Percentiles rank a stretch among this genome's conserved stretches.
These are phyloP conservation scores for Trichoderma asperellum DNA, from an alignment of 2,329 filamentous ascomycete genomes.

Conservation along the genomic window DNA sequence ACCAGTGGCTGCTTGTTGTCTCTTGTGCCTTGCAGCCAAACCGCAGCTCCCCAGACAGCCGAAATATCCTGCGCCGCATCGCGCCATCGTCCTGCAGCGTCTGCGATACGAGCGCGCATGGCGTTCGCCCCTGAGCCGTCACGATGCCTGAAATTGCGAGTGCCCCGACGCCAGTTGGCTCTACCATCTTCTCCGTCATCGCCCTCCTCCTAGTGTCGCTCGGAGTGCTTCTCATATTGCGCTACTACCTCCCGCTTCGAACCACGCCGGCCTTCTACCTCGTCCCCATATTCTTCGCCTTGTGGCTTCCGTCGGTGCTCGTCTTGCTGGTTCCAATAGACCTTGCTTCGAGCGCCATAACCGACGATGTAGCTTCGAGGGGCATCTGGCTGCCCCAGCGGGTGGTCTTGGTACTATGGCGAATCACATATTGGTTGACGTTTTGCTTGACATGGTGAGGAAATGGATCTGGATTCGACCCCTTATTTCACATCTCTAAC, in stretches of 20 bases:
- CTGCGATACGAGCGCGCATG: constrained; percentile 35
- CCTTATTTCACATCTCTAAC: neutral
- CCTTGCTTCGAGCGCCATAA: constrained; percentile 80
- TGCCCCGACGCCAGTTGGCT: constrained; percentile 70
- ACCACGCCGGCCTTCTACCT: constrained; percentile 88
- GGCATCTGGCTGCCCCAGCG: constrained; percentile 86
- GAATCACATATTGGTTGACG: constrained; percentile 96
- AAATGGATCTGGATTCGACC: neutral
- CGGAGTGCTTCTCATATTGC: constrained; percentile 79
- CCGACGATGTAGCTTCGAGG: constrained; percentile 69
- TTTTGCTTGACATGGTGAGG: constrained; percentile 89
- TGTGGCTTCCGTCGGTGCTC: constrained; percentile 89
- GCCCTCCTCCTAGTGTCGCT: constrained; percentile 75
- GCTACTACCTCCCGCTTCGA: constrained; percentile 88
- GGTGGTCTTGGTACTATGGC: constrained; percentile 84
- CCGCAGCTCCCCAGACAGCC: neutral
- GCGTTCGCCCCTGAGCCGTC: constrained; percentile 36
- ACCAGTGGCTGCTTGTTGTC: neutral
- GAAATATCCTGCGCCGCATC: neutral
- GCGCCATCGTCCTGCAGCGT: constrained; percentile 7
- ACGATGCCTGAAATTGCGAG: constrained; percentile 57
- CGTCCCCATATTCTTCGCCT: constrained; percentile 92
- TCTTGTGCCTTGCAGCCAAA: constrained; percentile 12
- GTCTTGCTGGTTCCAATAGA: constrained; percentile 94
- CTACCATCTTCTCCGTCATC: constrained; percentile 74